Base-by-base conservation (phyloP, 495 filamentous ascomycete species). In the Neurospora sp. region DNA sequence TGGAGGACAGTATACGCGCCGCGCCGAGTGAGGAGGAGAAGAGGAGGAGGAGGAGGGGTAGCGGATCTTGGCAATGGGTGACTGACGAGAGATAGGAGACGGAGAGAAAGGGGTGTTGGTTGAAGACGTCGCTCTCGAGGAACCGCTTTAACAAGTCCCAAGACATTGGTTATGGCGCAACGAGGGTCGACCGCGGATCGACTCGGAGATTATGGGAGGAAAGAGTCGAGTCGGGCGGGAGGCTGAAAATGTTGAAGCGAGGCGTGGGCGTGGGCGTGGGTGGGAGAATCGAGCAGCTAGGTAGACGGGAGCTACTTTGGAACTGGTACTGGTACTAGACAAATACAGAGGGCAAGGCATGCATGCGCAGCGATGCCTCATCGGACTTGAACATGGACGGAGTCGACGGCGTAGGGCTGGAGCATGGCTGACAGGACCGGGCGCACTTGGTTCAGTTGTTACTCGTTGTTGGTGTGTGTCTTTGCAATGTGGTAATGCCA, bases 41-140 rank as follows among this genome's bases (percentile, higher is more conserved):
- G n/a, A n/a, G n/a, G 71, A 61, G 10, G 71, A 31, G 41, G 71
- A 61, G 18, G 71, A 20, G 68, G 35, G 59, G 68, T 38, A n/a
- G 20, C 27, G 27, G 27, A 27, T 27, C 27, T 27, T 27, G 27
- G 69, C 61, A 72, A 35, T 12, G 44, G 53, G 12, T 71, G 46
- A 84, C 91, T 83, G 83, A 92, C 90, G 91, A 90, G 76, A 93
- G 86, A 82, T 93, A 93, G 70, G 90, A 90, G 74, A 93, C 91
- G 41, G 90, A 89, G 81, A 93, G 88, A 80, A 92, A 92, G 73
- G 91, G 90, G 82, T 93, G 87, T 83, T 91, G 88, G 84, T 91
- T 92, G 84, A 93, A 93, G 85, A 92, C 89, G 84, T 93, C 91
- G 82, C 89, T 91, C 84, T 92, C 90, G 82, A 93, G 90, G 86